Evolutionary conservation across 176 grass and related monocot species (phyloP), one percentile per base, ranked within the genome.

Genomic region (Musa acuminata): DNA sequence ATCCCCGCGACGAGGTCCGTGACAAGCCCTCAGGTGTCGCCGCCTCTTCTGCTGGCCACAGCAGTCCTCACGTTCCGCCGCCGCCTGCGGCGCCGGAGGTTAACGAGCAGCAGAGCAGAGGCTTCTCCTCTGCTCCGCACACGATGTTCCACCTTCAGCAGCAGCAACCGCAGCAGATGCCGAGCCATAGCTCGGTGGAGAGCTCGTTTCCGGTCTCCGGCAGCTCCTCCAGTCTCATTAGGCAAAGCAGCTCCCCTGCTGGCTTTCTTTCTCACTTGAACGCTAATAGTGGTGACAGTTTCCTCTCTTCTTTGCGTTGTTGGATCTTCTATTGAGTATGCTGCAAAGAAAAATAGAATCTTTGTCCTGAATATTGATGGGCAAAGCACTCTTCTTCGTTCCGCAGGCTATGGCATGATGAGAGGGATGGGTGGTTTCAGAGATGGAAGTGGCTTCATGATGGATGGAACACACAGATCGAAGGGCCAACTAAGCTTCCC

Each of bases 401-500:
- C 1, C 59, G n/a, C 52, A 99, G 95, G 95, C 2, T 99, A 91
- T 77, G 84, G 66, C 67, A 86, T 94, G 95, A 85, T 91, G 55
- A 71, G 90, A 14, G 90, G 90, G 77, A 80, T 93, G 76, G 82
- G 80, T 16, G 77, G 79, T 19, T 86, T 87, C 82, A 73, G 84
- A 49, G 89, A 85, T 80, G 83, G 81, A 72, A 11, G 22, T 9
- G 76, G 53, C 62, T 55, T 58, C 84, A 72, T 52, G 81, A 84
- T 53, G 80, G 72, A 19, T 71, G 24, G 22, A 10, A 43, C 43
- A 27, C 69, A 77, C 54, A 87, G 90, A 72, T 57, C 87, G 27
- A 94, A 89, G 82, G 84, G 88, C 0, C 90, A 99, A 75, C 64
- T 99, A 50, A 99, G 88, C 82, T 94, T 99, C 84, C 94, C 95